phyloP scores from a whole-genome alignment of 306 rosid species.

The Mimosa bimucronata region DNA sequence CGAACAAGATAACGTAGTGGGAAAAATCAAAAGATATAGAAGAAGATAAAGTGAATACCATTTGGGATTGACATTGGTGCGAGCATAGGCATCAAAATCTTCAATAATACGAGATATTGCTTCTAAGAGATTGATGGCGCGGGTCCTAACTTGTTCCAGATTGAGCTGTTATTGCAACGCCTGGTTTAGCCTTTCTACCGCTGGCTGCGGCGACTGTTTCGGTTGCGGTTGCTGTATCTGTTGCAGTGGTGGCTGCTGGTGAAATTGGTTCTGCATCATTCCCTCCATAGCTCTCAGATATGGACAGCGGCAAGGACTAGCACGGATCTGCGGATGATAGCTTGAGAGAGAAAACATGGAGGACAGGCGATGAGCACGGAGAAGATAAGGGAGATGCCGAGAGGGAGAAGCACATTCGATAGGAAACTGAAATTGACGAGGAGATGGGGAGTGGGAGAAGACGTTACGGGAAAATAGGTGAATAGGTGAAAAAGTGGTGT shows the following conservation, averaged over 20 bases:
- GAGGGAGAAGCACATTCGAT: too few relatives aligned
- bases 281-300: conserved; percentile 63
- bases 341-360: too few relatives aligned
- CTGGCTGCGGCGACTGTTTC: conserved; percentile 40
- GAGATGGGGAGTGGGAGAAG: too few relatives aligned
- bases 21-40: too few relatives aligned
- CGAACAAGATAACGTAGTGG: too few relatives aligned
- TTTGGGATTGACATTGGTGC: conserved; percentile 81
- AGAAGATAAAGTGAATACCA: conserved; percentile 44
- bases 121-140: conserved; percentile 78
- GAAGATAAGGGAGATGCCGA: too few relatives aligned
- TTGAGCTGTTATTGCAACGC: conserved; percentile 85
- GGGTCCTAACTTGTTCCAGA: conserved; percentile 75
- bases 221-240: neutral
- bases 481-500: too few relatives aligned
- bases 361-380: too few relatives aligned
- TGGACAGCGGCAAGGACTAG: too few relatives aligned
- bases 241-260: neutral
- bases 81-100: conserved; percentile 75
- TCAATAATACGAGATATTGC: conserved; percentile 85
- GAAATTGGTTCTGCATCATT: conserved; percentile 42
- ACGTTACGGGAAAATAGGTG: too few relatives aligned
- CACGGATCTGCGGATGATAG: too few relatives aligned
- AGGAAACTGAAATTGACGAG: too few relatives aligned
- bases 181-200: conserved; percentile 70